Evolutionary conservation across 495 filamentous ascomycete species (phyloP).

Genomic region (Neurospora sublineolata): DNA sequence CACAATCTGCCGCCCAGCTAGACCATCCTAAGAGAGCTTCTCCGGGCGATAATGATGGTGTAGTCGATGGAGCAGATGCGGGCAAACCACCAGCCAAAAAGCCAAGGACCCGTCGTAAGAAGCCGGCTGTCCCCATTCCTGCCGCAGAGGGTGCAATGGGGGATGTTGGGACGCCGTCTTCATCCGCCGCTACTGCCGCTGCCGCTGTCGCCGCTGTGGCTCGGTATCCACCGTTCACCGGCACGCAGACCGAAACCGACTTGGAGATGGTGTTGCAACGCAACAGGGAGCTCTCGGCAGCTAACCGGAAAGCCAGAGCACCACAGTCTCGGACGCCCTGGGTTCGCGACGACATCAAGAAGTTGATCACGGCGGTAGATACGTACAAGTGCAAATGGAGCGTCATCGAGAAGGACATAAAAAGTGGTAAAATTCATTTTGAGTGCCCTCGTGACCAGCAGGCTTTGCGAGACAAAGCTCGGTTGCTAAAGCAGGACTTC

Average conservation of each 20-base stretch:
- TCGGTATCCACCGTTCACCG: conserved; percentile 14
- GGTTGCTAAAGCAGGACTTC: conserved; percentile 48
- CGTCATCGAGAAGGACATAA: conserved; percentile 31
- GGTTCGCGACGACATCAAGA: conserved; percentile 33
- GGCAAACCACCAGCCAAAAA: conserved; percentile 10
- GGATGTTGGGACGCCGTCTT: not conserved
- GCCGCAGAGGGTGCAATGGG: not conserved
- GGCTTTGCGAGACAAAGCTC: conserved; percentile 55
- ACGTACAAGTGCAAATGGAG: conserved; percentile 42
- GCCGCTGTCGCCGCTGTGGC: conserved; percentile 2
- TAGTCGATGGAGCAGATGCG: not conserved
- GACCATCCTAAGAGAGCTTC: conserved; percentile 10
- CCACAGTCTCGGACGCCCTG: conserved; percentile 37
- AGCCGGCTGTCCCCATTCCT: conserved; percentile 1
- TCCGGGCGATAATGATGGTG: not conserved
- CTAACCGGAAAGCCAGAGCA: conserved; percentile 13
- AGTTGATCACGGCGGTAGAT: conserved; percentile 40
- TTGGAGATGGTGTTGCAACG: conserved; percentile 15
- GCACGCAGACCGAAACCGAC: conserved; percentile 15
- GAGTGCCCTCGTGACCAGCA: conserved; percentile 43
- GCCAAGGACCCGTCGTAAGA: conserved; percentile 12
- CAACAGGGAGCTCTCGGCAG: conserved; percentile 15
- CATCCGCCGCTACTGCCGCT: not conserved
- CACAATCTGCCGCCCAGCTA: conserved; percentile 13
- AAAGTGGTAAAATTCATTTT: conserved; percentile 21